Evolutionary conservation across 306 rosid genomes (phyloP), one percentile per base, ranked within the genome.

Genomic region (Biancaea sappan): DNA sequence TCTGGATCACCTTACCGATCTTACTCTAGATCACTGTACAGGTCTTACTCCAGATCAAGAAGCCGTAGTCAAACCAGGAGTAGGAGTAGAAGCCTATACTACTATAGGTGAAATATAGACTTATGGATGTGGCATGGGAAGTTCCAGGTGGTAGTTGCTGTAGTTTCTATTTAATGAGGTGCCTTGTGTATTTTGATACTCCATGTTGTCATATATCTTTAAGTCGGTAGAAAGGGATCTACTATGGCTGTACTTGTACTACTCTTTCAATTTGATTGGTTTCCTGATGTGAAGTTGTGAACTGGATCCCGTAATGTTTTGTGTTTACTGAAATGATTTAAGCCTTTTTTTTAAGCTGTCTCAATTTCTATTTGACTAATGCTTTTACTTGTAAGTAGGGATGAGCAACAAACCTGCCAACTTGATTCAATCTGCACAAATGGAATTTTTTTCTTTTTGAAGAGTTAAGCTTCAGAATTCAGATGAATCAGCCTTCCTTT

Each of bases 41-140:
- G n/a, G n/a, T n/a, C 50, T 44, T 44, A 44, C 15, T n/a, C n/a
- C n/a, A 69, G 38, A 43, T 82, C 94, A 14, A 77, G 88, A 83
- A 78, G 87, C 83, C 75, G 34, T 11, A 70, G 86, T 53, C 71
- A 54, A 0, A 77, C 86, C 66, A 73, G 86, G 69, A 86, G 93
- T 63, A 69, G 65, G 26, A 86, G 90, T 60, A 63, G 13, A 11
- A 84, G 91, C 81, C 76, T 69, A 5, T 85, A 80, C 12, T 89
- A 87, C 81, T 87, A 84, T 25, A 47, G 81, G 41, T 91, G 85
- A 85, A 53, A 44, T 26, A 43, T 4, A 67, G 50, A n/a, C 59
- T 72, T 46, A 69, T 66, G 53, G 46, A 51, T 67, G 12, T 0
- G n/a, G n/a, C 48, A 43, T 43, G 0, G 4, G 18, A 43, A 43